Conservation (phyloP, 768 basidiomycete species). For the Mycena venus region DNA sequence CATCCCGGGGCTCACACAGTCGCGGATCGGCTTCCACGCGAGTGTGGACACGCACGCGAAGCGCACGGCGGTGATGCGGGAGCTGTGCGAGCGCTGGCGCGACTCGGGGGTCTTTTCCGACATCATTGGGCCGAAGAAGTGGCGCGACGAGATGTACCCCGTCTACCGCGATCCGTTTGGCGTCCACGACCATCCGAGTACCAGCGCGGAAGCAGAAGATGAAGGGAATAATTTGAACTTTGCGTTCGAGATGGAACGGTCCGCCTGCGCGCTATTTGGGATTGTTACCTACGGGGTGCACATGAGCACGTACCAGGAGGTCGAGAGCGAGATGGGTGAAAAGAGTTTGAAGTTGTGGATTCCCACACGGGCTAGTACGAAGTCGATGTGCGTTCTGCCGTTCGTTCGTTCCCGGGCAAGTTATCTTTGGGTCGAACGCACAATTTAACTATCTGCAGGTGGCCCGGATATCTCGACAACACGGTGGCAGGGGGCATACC, state of each 20-base stretch:
- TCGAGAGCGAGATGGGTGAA: conserved; percentile 45
- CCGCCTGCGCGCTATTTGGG: conserved; percentile 91
- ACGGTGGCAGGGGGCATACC: conserved; percentile 94
- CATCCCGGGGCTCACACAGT: conserved; percentile 41
- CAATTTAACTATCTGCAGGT: conserved; percentile 55
- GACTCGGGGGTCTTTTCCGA: conserved; percentile 72
- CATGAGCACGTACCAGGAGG: conserved; percentile 79
- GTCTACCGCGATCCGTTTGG: conserved; percentile 81
- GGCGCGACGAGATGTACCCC: conserved; percentile 90
- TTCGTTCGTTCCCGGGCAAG: no score
- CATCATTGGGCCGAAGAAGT: conserved; percentile 81
- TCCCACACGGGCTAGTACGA: conserved; percentile 86
- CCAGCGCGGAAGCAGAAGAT: conserved; percentile 42
- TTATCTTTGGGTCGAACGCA: background rate
- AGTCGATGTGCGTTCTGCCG: conserved; percentile 79
- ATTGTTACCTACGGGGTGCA: conserved; percentile 94
- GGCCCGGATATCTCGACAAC: conserved; percentile 92
- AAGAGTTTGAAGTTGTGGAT: conserved; percentile 81
- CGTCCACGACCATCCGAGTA: conserved; percentile 58
- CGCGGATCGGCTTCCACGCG: conserved; percentile 61
- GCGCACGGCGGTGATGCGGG: conserved; percentile 73
- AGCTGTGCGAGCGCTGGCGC: conserved; percentile 83
- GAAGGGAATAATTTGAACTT: conserved; percentile 61
- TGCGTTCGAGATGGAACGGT: conserved; percentile 91
- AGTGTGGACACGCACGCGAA: conserved; percentile 68